Evolutionary conservation across 768 basidiomycete genomes (phyloP).

Genomic region (Mycena albidolilacea): DNA sequence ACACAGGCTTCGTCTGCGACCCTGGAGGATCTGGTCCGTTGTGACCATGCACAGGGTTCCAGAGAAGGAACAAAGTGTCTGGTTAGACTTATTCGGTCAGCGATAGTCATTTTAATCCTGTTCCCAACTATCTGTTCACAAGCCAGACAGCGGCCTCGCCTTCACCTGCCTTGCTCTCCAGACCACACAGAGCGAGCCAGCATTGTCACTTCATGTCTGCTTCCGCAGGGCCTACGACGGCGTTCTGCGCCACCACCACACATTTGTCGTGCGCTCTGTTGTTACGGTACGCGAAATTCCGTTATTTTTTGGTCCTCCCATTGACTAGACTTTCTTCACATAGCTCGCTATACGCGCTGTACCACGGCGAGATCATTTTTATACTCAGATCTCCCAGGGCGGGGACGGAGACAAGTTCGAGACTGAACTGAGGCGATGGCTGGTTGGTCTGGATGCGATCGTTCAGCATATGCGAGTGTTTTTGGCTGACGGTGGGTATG

Average conservation of each 20-base stretch:
- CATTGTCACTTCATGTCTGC: constrained; percentile 72
- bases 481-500: constrained; percentile 67
- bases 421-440: constrained; percentile 71
- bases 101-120: constrained; percentile 40
- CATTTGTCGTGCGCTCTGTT: constrained; percentile 76
- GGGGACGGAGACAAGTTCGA: constrained; percentile 69
- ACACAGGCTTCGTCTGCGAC: constrained; percentile 63
- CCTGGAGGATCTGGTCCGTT: constrained; percentile 71
- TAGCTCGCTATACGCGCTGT: constrained; percentile 74
- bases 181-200: constrained; percentile 70
- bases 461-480: constrained; percentile 66
- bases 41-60: constrained; percentile 60
- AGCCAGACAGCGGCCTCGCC: constrained; percentile 67
- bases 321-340: constrained; percentile 27
- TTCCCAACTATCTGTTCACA: constrained; percentile 30
- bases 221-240: constrained; percentile 81
- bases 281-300: constrained; percentile 63
- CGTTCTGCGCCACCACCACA: constrained; percentile 76
- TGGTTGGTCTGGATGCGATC: constrained; percentile 68
- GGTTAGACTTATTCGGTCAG: constrained; percentile 76
- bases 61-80: constrained; percentile 73
- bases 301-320: constrained; percentile 16
- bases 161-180: constrained; percentile 80
- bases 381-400: constrained; percentile 71
- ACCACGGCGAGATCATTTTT: constrained; percentile 75